Percentiles rank a stretch among this genome's conserved stretches.
phyloP scores from a whole-genome alignment of 2,329 filamentous ascomycete genomes.

The Colletotrichum sp. region DNA sequence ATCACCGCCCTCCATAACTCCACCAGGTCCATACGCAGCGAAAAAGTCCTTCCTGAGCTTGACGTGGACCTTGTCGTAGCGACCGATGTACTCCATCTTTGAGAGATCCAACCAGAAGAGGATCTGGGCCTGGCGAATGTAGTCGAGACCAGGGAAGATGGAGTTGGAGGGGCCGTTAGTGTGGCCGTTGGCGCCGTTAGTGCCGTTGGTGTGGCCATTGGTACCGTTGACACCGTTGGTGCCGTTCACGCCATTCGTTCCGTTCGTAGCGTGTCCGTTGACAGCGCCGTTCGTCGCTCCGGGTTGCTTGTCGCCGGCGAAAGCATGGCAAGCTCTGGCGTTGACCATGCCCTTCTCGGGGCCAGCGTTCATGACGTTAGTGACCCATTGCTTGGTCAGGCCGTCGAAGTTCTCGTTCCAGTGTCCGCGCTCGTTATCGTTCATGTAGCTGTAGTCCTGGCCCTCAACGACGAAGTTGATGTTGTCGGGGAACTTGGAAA shows the following conservation, averaged over 20 bases:
- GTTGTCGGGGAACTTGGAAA: conserved; percentile 16
- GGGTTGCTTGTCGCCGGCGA: conserved; percentile 13
- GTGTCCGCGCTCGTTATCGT: conserved; percentile 8
- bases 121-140: conserved; percentile 11
- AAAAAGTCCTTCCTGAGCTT: conserved; percentile 18
- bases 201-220: background rate
- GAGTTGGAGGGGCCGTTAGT: background rate
- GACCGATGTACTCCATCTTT: conserved; percentile 15
- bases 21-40: conserved; percentile 7
- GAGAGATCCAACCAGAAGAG: conserved; percentile 17
- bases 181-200: background rate
- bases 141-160: conserved; percentile 17
- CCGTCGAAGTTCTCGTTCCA: conserved; percentile 19
- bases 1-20: conserved; percentile 13
- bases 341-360: conserved; percentile 5
- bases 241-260: background rate
- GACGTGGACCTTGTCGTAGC: conserved; percentile 13
- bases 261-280: background rate
- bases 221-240: background rate
- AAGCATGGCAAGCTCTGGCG: conserved; percentile 7
- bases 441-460: conserved; percentile 17
- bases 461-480: conserved; percentile 18
- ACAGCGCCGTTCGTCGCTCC: conserved; percentile 3
- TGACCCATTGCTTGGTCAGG: conserved; percentile 17
- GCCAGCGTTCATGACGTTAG: conserved; percentile 4